A percentile compares a stretch with the other conserved stretches of the same genome.
These are phyloP conservation scores for Tylopilus balloui DNA, from an alignment of 768 basidiomycete species.

Conservation along the genomic window DNA sequence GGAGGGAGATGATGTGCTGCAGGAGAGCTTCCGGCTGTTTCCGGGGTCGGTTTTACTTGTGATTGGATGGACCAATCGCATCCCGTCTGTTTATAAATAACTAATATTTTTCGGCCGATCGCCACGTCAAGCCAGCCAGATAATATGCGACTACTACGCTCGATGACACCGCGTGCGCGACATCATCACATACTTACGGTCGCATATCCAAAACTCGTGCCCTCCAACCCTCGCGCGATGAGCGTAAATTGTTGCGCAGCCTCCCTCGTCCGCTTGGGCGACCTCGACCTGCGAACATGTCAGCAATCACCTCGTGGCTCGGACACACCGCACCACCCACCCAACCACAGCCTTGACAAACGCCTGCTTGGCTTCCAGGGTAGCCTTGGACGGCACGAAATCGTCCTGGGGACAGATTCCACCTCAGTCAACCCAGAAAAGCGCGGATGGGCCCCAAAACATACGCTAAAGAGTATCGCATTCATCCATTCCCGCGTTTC, in stretches of 20 bases:
- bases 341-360: slow-evolving; percentile 69
- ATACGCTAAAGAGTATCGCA: slow-evolving; percentile 51
- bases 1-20: background rate
- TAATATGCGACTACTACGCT: no score
- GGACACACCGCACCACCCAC: slow-evolving; percentile 36
- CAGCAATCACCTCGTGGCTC: background rate
- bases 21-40: slow-evolving; percentile 24
- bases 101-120: background rate
- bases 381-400: slow-evolving; percentile 72
- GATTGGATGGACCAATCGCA: slow-evolving; percentile 20
- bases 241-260: slow-evolving; percentile 86
- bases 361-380: slow-evolving; percentile 68
- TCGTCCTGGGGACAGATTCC: slow-evolving; percentile 60
- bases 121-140: no score
- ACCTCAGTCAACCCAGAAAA: slow-evolving; percentile 1
- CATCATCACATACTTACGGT: slow-evolving; percentile 55
- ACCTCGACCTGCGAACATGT: slow-evolving; percentile 52
- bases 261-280: slow-evolving; percentile 68
- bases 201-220: slow-evolving; percentile 82
- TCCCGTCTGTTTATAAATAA: slow-evolving; percentile 15
- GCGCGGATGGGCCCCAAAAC: no score
- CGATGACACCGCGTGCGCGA: no score
- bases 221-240: slow-evolving; percentile 78
- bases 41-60: slow-evolving; percentile 25
- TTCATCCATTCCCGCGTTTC: slow-evolving; percentile 67